phyloP scores from a whole-genome alignment of 306 rosid genomes.

The Sesbania bispinosa region DNA sequence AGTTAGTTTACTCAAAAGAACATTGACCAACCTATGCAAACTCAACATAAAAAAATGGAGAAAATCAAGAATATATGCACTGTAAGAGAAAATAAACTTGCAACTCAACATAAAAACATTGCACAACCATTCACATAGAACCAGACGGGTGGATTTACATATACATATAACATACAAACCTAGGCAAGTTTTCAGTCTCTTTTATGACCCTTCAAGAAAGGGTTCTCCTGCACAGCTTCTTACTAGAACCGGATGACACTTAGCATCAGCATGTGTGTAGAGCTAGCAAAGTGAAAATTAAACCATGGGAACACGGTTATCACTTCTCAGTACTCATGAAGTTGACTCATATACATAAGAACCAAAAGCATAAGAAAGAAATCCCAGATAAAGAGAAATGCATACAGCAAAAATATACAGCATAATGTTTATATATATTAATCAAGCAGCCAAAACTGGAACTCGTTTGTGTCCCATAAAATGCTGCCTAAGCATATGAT shows the following conservation, averaged over 20 bases:
- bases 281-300: neutral
- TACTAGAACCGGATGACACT: neutral
- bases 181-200: neutral
- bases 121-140: neutral
- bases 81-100: too few relatives aligned
- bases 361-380: conserved; percentile 6
- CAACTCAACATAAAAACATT: neutral
- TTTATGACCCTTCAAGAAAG: neutral
- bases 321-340: conserved; percentile 22
- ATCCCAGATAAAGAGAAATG: conserved; percentile 10
- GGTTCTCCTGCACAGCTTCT: neutral
- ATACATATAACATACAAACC: neutral
- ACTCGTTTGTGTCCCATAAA: conserved; percentile 52
- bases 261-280: neutral
- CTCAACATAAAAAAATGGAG: too few relatives aligned
- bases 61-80: too few relatives aligned
- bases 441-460: conserved; percentile 57
- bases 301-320: conserved; percentile 21
- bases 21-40: too few relatives aligned
- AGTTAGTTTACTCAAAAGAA: too few relatives aligned
- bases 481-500: conserved; percentile 59
- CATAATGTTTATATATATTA: neutral
- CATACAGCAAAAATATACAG: conserved; percentile 23
- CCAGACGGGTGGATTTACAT: too few relatives aligned
- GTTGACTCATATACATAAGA: neutral